These are phyloP conservation scores for Boletus edulis DNA, from an alignment of 768 basidiomycete genomes.

Conservation along the genomic window DNA sequence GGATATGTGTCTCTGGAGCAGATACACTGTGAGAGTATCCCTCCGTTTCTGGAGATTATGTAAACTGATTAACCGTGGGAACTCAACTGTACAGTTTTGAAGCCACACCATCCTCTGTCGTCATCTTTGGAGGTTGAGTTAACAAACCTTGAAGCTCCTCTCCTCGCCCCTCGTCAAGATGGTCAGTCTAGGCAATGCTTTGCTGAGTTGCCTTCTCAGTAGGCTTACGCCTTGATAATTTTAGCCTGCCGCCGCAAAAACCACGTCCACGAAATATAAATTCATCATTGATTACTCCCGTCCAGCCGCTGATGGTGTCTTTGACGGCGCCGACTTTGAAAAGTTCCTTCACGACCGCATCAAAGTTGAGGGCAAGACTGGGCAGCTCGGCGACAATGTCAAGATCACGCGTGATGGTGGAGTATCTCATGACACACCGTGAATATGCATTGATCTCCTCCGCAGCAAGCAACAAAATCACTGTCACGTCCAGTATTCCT, in stretches of 20 bases:
- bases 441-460: not conserved
- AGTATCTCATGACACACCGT: constrained; percentile 16
- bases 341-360: constrained; percentile 94
- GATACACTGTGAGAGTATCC: constrained; percentile 11
- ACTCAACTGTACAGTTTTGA: constrained; percentile 52
- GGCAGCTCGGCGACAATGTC: constrained; percentile 87
- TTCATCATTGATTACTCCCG: constrained; percentile 86
- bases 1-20: constrained; percentile 8
- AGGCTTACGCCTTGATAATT: constrained; percentile 60
- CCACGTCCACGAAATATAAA: constrained; percentile 61
- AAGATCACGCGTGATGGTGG: constrained; percentile 84
- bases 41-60: constrained; percentile 12
- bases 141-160: not conserved
- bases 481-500: constrained; percentile 79
- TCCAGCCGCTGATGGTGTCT: constrained; percentile 64
- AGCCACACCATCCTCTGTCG: constrained; percentile 14
- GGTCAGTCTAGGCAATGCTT: constrained; percentile 78
- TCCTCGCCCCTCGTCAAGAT: constrained; percentile 41
- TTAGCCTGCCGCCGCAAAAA: constrained; percentile 59
- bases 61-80: constrained; percentile 17
- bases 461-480: constrained; percentile 76
- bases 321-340: constrained; percentile 65
- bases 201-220: constrained; percentile 93
- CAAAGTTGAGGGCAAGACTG: constrained; percentile 90
- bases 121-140: not conserved